Evolutionary conservation across 768 basidiomycete species (phyloP).

Genomic region (Lentinula guzmanii): DNA sequence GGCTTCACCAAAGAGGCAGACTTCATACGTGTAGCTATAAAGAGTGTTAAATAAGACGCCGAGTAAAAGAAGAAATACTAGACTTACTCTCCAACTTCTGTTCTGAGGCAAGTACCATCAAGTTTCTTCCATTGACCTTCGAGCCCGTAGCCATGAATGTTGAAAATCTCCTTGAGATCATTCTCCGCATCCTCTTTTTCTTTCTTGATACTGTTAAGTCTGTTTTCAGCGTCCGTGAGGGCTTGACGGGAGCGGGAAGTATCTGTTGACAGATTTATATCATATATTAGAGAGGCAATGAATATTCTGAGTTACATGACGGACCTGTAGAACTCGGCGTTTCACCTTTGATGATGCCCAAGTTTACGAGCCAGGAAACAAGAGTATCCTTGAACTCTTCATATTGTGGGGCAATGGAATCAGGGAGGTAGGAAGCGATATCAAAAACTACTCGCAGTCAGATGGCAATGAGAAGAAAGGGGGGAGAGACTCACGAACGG

Average conservation of each 20-base stretch:
- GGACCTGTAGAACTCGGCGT: slow-evolving; percentile 37
- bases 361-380: slow-evolving; percentile 52
- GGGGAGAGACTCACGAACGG: slow-evolving; percentile 44
- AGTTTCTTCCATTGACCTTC: slow-evolving; percentile 97
- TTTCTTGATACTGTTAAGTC: slow-evolving; percentile 43
- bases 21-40: slow-evolving; percentile 84
- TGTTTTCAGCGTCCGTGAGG: slow-evolving; percentile 55
- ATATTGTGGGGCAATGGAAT: slow-evolving; percentile 68
- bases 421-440: slow-evolving; percentile 79
- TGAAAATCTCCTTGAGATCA: slow-evolving; percentile 63
- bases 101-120: slow-evolving; percentile 72
- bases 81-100: slow-evolving; percentile 86
- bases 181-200: slow-evolving; percentile 49
- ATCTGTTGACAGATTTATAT: slow-evolving; percentile 28
- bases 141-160: slow-evolving; percentile 59
- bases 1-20: slow-evolving; percentile 87
- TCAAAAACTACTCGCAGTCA: slow-evolving; percentile 59
- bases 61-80: not conserved
- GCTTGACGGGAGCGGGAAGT: slow-evolving; percentile 58
- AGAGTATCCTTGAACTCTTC: slow-evolving; percentile 58
- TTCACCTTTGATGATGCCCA: slow-evolving; percentile 50
- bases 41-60: not conserved
- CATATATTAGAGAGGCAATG: not conserved
- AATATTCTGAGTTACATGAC: not conserved
- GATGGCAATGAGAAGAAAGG: not conserved